Evolutionary conservation across 805 yeast species (phyloP).

Genomic region (Blastobotrys robertii): DNA sequence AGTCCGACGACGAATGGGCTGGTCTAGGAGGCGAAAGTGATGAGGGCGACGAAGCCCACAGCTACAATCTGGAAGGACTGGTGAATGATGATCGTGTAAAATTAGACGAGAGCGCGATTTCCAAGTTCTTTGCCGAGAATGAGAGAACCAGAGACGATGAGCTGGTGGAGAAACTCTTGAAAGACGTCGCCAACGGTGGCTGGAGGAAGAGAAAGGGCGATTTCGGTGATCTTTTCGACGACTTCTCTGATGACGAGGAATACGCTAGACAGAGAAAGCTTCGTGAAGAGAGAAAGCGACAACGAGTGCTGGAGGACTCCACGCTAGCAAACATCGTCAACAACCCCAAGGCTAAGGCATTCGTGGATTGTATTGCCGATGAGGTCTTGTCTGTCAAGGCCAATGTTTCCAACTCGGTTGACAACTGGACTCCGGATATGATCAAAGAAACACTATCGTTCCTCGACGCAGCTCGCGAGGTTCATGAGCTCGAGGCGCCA

Average conservation of each 20-base stretch:
- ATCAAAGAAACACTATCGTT: constrained; percentile 15
- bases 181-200: constrained; percentile 20
- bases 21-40: constrained; percentile 22
- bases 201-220: constrained; percentile 14
- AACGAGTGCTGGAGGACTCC: constrained; percentile 15
- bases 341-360: constrained; percentile 18
- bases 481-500: not conserved
- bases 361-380: constrained; percentile 18
- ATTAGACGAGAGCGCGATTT: constrained; percentile 9
- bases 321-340: constrained; percentile 13
- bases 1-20: constrained; percentile 25
- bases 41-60: constrained; percentile 13
- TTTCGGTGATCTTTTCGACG: constrained; percentile 9
- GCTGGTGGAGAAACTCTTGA: constrained; percentile 16
- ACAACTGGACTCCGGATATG: constrained; percentile 1
- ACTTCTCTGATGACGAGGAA: constrained; percentile 8
- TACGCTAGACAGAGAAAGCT: constrained; percentile 10
- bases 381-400: not conserved
- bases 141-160: constrained; percentile 15
- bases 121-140: constrained; percentile 13
- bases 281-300: constrained; percentile 14
- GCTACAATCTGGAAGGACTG: constrained; percentile 14
- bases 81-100: constrained; percentile 17
- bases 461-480: constrained; percentile 9
- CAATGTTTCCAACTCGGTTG: not conserved